Base-by-base conservation (phyloP, 352 stramenopile genomes). In the Phytophthora chlamydospora region DNA sequence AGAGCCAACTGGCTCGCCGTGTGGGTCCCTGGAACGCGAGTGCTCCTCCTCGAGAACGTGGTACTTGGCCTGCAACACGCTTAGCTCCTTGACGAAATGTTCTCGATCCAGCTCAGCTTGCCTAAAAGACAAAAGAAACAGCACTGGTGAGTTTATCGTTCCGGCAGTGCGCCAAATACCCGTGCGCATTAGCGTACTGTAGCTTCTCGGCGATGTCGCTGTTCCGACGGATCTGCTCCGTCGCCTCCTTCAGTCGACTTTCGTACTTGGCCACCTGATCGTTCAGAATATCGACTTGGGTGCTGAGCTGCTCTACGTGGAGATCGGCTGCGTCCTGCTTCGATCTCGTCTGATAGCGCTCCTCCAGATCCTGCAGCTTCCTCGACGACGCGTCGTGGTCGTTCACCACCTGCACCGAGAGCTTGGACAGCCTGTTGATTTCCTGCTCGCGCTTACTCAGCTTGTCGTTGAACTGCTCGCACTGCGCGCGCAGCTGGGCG, bases 211-310 rank as follows among this genome's bases (percentile, higher is more conserved):
- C 73, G 1, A 92, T 56, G 13, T 33, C 44, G 11, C 57, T 71
- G 42, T 78, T 78, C 1, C 67, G 69, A 29, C 45, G 57, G 29
- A 90, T 73, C 48, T 90, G 73, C 19, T 90, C 68, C 21, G 75
- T 79, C 1, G 81, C 72, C 19, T 88, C 79, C 52, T 80, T 83
- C 1, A 95, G 61, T 33, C 80, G 78, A n/a, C 64, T 68, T 46
- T 95, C 86, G 55, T 95, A 93, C 64, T 90, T 93, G 21, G 76
- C 81, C 19, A 93, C 83, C 44, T 95, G 84, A 42, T 83, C 83
- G 54, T 91, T 95, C 10, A 95, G 60, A 12, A 91, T 58, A 50
- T 93, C 80, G 11, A 95, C 77, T 54, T 93, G 86, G 0, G 66
- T 73, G 24, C 66, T 79, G 41, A 93, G 41, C 62, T 93, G 84